These are phyloP conservation scores for Candida piceae DNA, from an alignment of 805 yeast genomes.

Conservation along the genomic window DNA sequence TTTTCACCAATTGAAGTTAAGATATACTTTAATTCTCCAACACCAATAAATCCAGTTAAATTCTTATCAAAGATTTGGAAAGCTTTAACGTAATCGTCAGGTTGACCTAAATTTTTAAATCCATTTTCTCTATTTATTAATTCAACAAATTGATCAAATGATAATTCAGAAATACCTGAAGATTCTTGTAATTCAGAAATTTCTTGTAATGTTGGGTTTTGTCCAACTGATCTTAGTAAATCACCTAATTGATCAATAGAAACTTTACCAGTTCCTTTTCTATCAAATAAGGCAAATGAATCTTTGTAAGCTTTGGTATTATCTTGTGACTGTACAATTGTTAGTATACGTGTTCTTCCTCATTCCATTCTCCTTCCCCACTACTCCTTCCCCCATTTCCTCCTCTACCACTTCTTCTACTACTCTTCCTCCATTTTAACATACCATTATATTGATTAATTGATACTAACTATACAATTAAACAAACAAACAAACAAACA, in stretches of 20 bases:
- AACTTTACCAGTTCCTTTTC: constrained; percentile 90
- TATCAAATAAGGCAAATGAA: constrained; percentile 95
- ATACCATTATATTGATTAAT: too few species aligned
- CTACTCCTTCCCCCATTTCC: too few species aligned
- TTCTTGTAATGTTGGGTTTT: constrained; percentile 93
- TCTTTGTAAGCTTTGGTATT: constrained; percentile 57
- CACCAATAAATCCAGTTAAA: constrained; percentile 91
- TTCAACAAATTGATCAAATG: constrained; percentile 70
- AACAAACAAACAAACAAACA: background rate
- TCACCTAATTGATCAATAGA: constrained; percentile 85
- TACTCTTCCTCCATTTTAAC: too few species aligned
- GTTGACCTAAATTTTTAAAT: constrained; percentile 80
- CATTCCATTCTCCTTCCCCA: too few species aligned
- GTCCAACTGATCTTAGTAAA: constrained; percentile 93
- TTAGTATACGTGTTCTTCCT: too few species aligned
- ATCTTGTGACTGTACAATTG: background rate
- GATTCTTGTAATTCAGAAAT: constrained; percentile 52
- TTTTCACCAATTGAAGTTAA: constrained; percentile 95
- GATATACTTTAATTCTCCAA: constrained; percentile 93
- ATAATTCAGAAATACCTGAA: constrained; percentile 39
- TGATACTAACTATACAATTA: background rate
- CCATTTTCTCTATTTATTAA: constrained; percentile 84
- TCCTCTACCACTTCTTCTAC: too few species aligned
- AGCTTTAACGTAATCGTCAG: constrained; percentile 89
- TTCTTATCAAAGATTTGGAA: constrained; percentile 98